A percentile compares a stretch with the other conserved stretches of the same genome.
Conservation (phyloP, 75 land plant genomes). For the Ceratopteris richardii region DNA sequence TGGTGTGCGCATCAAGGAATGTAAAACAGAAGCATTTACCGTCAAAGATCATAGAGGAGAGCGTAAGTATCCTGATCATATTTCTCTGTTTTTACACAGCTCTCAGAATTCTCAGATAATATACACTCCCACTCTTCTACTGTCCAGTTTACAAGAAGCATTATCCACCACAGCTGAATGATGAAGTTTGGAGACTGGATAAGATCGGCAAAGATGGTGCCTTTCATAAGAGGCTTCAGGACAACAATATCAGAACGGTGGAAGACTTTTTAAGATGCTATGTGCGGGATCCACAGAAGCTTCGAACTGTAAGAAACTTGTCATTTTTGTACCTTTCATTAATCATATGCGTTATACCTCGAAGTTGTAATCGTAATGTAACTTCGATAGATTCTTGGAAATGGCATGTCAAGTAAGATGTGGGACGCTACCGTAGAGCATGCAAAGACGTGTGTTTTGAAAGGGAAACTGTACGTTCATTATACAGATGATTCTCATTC, state of each 20-base stretch:
- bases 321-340: neutral
- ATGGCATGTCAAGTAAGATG: conserved; percentile 98
- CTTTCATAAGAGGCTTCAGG: conserved; percentile 81
- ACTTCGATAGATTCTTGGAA: conserved; percentile 65
- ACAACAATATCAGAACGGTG: conserved; percentile 48
- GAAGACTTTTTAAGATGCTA: conserved; percentile 78
- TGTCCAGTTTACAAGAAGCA: conserved; percentile 91
- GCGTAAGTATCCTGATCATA: too few species aligned
- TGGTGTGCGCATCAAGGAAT: conserved; percentile 75
- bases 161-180: conserved; percentile 81
- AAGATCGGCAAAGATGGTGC: conserved; percentile 98
- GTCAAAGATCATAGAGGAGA: conserved; percentile 98
- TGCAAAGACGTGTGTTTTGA: conserved; percentile 86
- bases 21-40: conserved; percentile 90
- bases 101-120: too few species aligned
- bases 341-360: too few species aligned
- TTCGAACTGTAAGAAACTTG: conserved; percentile 53
- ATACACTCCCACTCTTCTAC: too few species aligned
- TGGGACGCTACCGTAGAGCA: conserved; percentile 92
- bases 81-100: too few species aligned
- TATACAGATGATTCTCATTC: conserved; percentile 59
- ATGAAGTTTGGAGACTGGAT: conserved; percentile 95
- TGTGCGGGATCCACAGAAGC: conserved; percentile 55
- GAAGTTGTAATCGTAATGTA: neutral
- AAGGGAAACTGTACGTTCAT: conserved; percentile 78